Evolutionary conservation across 208 protist genomes (phyloP), one percentile per base, ranked within the genome.

Genomic region (Acanthamoeba castellanii): DNA sequence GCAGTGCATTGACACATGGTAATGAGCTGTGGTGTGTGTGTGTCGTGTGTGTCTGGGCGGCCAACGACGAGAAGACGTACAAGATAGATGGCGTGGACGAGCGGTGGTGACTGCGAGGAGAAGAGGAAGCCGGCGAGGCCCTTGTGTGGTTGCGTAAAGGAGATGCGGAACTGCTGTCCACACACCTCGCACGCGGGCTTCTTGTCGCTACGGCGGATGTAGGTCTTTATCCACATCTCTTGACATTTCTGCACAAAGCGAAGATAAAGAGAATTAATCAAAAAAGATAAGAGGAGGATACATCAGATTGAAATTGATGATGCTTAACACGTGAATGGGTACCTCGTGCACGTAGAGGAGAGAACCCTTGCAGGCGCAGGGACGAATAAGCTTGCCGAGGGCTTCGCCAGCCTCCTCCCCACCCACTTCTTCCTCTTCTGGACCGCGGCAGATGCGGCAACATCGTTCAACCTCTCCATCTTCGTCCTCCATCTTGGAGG

Each of bases 91-190:
- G 76, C 5, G 42, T 85, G 76, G 30, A 85, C 76, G 45, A 85
- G 76, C 42, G 76, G 76, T 27, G 76, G 76, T 37, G 76, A 85
- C 76, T 85, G 76, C 25, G 76, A 85, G 45, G 76, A 85, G 45
- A 85, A 85, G 45, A 85, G 76, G 47, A 85, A 85, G 42, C 42
- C 45, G 22, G 22, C 76, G 22, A 85, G 34, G 76, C 76, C 76
- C 76, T 85, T 85, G 45, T 85, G 76, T 30, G 76, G 76, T 34
- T 85, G 34, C 20, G 45, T 85, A 11, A 85, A 85, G 42, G 76
- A 85, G 76, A 85, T 85, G 76, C 76, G 76, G n/a, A 85, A 85
- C 76, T 85, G 76, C 16, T 85, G 76, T 4, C 76, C 76, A 20
- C 76, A 85, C 34, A 85, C 34, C 42, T 85, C 76, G 14, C 76